Conservation (phyloP, 176 grass and related monocot genomes). For the Elaeis guineensis region DNA sequence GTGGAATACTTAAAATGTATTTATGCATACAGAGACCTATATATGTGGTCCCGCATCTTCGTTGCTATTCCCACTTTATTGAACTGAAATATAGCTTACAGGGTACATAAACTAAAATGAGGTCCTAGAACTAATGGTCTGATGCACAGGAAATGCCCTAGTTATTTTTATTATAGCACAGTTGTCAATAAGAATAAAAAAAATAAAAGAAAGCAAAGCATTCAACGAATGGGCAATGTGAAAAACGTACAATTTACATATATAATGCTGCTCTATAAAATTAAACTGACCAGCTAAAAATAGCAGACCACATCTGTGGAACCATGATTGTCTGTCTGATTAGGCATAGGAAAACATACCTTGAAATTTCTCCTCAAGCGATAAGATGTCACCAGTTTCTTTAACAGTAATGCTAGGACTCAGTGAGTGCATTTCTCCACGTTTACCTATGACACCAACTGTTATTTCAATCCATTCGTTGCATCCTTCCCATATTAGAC, state of each 20-base stretch:
- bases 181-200: too few species aligned
- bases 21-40: too few species aligned
- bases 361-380: slow-evolving; percentile 98
- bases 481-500: slow-evolving; percentile 59
- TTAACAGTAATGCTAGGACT: slow-evolving; percentile 94
- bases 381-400: slow-evolving; percentile 88
- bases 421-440: slow-evolving; percentile 68
- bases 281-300: background rate
- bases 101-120: too few species aligned
- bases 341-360: slow-evolving; percentile 20
- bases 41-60: too few species aligned
- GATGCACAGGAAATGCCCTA: background rate
- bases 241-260: background rate
- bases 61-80: too few species aligned
- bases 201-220: background rate
- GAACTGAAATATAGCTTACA: too few species aligned
- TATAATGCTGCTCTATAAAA: background rate
- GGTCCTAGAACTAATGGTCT: too few species aligned
- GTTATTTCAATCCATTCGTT: slow-evolving; percentile 86
- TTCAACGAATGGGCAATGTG: background rate
- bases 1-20: too few species aligned
- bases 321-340: too few species aligned
- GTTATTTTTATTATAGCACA: background rate
- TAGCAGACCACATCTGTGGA: background rate
- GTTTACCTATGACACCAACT: slow-evolving; percentile 70